These are phyloP conservation scores for Aspergillus neoniger DNA, from an alignment of 2,329 filamentous ascomycete species.

Conservation along the genomic window DNA sequence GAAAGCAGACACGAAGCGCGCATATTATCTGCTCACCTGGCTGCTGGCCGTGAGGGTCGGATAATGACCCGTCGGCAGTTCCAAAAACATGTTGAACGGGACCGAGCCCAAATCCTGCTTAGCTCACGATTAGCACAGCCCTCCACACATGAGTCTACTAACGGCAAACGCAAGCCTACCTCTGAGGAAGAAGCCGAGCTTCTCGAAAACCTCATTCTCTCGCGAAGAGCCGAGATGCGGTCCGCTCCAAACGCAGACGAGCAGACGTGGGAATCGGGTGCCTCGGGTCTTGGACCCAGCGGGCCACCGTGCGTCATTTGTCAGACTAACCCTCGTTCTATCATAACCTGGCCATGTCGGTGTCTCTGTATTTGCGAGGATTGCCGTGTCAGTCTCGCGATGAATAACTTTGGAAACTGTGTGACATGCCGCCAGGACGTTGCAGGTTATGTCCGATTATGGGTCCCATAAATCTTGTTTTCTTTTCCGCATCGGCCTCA, in stretches of 20 bases:
- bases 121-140: slow-evolving; percentile 44
- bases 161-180: slow-evolving; percentile 37
- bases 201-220: slow-evolving; percentile 62
- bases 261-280: slow-evolving; percentile 67
- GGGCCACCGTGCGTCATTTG: slow-evolving; percentile 92
- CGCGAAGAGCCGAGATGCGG: slow-evolving; percentile 45
- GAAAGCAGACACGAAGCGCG: slow-evolving; percentile 81
- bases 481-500: background rate
- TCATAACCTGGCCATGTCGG: slow-evolving; percentile 95
- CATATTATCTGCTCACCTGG: slow-evolving; percentile 77
- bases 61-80: slow-evolving; percentile 83
- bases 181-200: slow-evolving; percentile 59
- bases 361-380: slow-evolving; percentile 95
- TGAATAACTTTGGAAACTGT: slow-evolving; percentile 97
- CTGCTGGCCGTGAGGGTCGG: slow-evolving; percentile 54
- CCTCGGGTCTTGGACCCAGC: slow-evolving; percentile 69
- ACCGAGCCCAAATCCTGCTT: slow-evolving; percentile 69
- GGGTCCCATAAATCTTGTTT: slow-evolving; percentile 64
- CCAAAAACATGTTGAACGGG: slow-evolving; percentile 65
- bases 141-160: slow-evolving; percentile 12
- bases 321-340: slow-evolving; percentile 78
- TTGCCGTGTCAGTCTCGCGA: slow-evolving; percentile 86
- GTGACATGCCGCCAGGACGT: slow-evolving; percentile 91
- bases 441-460: slow-evolving; percentile 84
- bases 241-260: slow-evolving; percentile 18